These are phyloP conservation scores for Podaxis sp. DNA, from an alignment of 768 basidiomycete species.

Conservation along the genomic window DNA sequence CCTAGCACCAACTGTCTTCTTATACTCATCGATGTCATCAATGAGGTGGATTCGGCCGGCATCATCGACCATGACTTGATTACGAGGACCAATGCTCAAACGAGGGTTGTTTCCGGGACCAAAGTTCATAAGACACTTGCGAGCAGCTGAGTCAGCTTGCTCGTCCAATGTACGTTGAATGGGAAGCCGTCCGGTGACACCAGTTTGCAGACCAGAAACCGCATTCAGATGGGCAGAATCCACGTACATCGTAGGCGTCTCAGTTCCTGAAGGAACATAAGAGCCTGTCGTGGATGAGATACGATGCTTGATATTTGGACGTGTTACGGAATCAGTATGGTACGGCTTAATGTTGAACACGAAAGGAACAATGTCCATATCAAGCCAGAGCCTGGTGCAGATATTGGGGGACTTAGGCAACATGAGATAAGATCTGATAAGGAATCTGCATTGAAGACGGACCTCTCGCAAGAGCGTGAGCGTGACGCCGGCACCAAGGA, in stretches of 20 bases:
- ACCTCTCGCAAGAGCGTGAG: slow-evolving; percentile 70
- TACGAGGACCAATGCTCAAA: slow-evolving; percentile 76
- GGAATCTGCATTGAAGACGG: slow-evolving; percentile 16
- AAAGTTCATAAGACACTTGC: slow-evolving; percentile 82
- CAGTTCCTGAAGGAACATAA: slow-evolving; percentile 71
- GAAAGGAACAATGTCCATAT: slow-evolving; percentile 79
- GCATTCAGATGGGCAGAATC: slow-evolving; percentile 52
- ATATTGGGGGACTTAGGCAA: slow-evolving; percentile 65
- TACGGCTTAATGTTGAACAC: slow-evolving; percentile 84
- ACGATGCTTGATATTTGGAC: slow-evolving; percentile 79
- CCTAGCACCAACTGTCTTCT: slow-evolving; percentile 66
- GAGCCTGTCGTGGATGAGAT: slow-evolving; percentile 80
- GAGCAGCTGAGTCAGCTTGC: slow-evolving; percentile 83
- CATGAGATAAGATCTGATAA: slow-evolving; percentile 22
- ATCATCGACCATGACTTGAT: slow-evolving; percentile 87
- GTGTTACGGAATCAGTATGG: slow-evolving; percentile 76
- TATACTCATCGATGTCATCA: slow-evolving; percentile 78
- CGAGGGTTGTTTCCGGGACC: slow-evolving; percentile 84
- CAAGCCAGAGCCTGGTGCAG: slow-evolving; percentile 84
- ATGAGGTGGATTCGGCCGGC: slow-evolving; percentile 84
- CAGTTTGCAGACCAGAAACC: slow-evolving; percentile 40
- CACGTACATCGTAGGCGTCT: slow-evolving; percentile 71
- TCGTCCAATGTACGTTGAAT: slow-evolving; percentile 78
- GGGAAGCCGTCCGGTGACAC: slow-evolving; percentile 57
- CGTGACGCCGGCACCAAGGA: slow-evolving; percentile 81